Evolutionary conservation across 2,329 filamentous ascomycete genomes (phyloP).

Genomic region (Rasamsonia emersonii): DNA sequence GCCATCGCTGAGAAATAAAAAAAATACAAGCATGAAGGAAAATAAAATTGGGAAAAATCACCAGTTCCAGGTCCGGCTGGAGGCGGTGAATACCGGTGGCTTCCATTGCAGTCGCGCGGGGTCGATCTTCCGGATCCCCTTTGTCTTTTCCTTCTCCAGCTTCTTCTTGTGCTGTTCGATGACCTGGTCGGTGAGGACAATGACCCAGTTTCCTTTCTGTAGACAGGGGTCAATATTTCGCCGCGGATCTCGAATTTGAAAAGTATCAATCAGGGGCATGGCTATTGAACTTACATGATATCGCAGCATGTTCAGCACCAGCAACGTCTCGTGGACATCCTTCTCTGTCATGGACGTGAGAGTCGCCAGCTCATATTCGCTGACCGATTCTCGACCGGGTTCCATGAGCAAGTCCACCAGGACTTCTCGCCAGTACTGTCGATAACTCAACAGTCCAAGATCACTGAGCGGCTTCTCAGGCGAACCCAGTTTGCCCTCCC

Average conservation of each 20-base stretch:
- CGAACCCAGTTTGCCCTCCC: constrained; percentile 88
- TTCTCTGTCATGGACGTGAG: constrained; percentile 90
- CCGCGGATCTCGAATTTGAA: background rate
- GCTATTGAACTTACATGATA: constrained; percentile 54
- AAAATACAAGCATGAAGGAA: constrained; percentile 1
- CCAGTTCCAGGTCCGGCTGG: constrained; percentile 92
- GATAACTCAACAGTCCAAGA: constrained; percentile 83
- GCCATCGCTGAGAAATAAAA: constrained; percentile 1
- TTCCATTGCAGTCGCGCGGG: constrained; percentile 82
- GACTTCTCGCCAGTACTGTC: constrained; percentile 95
- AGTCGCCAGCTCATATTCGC: constrained; percentile 74
- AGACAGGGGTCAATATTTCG: constrained; percentile 7
- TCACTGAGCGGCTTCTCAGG: constrained; percentile 96
- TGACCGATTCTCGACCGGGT: constrained; percentile 56
- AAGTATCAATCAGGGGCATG: background rate
- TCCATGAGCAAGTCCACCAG: constrained; percentile 80
- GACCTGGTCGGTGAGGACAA: constrained; percentile 80
- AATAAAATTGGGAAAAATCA: constrained; percentile 36
- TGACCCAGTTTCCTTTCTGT: constrained; percentile 84
- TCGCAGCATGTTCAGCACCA: constrained; percentile 88
- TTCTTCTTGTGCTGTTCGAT: constrained; percentile 60
- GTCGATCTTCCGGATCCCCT: constrained; percentile 66
- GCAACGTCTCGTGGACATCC: constrained; percentile 89
- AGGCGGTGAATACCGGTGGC: constrained; percentile 86
- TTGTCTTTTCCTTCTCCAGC: constrained; percentile 70